Percentiles rank a stretch among this genome's conserved stretches.
phyloP scores from a whole-genome alignment of 768 basidiomycete species.

The Fomitopsis serialis region DNA sequence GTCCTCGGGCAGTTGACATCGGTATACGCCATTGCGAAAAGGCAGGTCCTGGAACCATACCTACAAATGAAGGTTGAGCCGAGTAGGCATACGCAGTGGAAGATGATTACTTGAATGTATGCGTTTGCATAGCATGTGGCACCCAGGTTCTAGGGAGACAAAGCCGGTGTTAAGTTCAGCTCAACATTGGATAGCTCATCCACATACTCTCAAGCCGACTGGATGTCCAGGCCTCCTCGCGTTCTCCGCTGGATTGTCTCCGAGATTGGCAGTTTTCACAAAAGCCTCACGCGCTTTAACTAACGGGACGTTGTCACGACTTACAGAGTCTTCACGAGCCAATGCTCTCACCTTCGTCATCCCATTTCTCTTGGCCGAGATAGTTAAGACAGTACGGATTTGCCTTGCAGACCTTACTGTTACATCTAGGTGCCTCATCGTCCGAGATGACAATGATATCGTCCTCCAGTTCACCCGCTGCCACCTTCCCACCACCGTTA shows the following conservation, averaged over 20 bases:
- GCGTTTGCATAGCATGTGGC: constrained; percentile 98
- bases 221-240: constrained; percentile 53
- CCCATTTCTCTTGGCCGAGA: constrained; percentile 81
- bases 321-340: constrained; percentile 5
- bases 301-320: constrained; percentile 19
- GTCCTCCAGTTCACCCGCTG: constrained; percentile 44
- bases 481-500: not conserved
- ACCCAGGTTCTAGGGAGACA: constrained; percentile 72
- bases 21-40: constrained; percentile 81
- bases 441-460: constrained; percentile 71
- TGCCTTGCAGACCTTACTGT: constrained; percentile 57
- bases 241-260: constrained; percentile 46
- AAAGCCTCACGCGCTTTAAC: constrained; percentile 48
- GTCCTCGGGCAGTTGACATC: constrained; percentile 57
- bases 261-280: constrained; percentile 46
- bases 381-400: constrained; percentile 89
- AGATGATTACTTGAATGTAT: constrained; percentile 68
- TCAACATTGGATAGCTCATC: not conserved
- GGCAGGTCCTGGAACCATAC: constrained; percentile 88
- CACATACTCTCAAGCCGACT: constrained; percentile 69
- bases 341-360: constrained; percentile 50
- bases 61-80: constrained; percentile 32
- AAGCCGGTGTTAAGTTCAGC: constrained; percentile 1
- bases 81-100: not conserved
- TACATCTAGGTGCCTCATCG: constrained; percentile 52